phyloP scores from a whole-genome alignment of 2,329 filamentous ascomycete species.

The Ophiostoma quercus region DNA sequence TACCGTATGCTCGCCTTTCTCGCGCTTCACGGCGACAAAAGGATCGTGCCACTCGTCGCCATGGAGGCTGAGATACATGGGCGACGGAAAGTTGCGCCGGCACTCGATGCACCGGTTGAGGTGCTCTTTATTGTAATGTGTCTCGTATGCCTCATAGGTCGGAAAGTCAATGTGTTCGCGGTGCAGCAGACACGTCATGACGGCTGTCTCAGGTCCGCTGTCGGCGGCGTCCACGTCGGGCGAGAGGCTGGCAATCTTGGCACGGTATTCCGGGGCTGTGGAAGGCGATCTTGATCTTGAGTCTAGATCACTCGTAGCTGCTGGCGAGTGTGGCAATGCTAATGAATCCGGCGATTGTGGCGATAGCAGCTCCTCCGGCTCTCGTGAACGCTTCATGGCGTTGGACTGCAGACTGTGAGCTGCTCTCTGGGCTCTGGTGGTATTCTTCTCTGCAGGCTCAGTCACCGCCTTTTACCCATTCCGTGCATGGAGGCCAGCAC shows the following conservation, averaged over 20 bases:
- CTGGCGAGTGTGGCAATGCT: neutral
- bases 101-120: slow-evolving; percentile 82
- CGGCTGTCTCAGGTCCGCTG: slow-evolving; percentile 29
- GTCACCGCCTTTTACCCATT: slow-evolving; percentile 23
- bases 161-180: slow-evolving; percentile 62
- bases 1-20: slow-evolving; percentile 81
- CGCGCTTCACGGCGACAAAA: slow-evolving; percentile 63
- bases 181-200: slow-evolving; percentile 79
- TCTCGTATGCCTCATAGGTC: slow-evolving; percentile 75
- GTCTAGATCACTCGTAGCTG: neutral
- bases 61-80: slow-evolving; percentile 73
- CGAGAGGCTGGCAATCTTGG: slow-evolving; percentile 60
- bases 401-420: neutral
- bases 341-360: slow-evolving; percentile 3
- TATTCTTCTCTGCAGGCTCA: neutral
- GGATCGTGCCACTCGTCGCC: slow-evolving; percentile 90
- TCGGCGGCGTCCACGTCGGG: slow-evolving; percentile 35
- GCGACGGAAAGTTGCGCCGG: slow-evolving; percentile 78
- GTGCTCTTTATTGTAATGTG: slow-evolving; percentile 77
- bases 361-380: slow-evolving; percentile 41
- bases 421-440: neutral
- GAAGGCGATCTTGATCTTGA: neutral
- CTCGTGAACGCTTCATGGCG: slow-evolving; percentile 59
- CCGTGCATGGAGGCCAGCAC: neutral
- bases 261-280: slow-evolving; percentile 18